Evolutionary conservation across 2,329 filamentous ascomycete species (phyloP).

Genomic region (Aspergillus hortae): DNA sequence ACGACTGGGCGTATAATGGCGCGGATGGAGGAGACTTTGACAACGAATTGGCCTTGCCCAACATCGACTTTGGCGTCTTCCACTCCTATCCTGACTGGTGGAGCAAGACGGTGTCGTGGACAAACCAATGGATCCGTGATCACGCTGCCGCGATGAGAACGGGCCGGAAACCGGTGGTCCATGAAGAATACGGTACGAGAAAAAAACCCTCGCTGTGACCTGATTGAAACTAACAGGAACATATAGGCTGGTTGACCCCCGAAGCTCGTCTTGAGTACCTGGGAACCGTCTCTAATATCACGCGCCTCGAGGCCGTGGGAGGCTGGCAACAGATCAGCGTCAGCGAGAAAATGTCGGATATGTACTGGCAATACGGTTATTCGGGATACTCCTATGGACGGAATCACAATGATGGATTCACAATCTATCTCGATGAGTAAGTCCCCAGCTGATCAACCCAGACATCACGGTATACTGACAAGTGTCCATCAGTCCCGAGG

Average conservation of each 20-base stretch:
- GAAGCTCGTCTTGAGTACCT: slow-evolving; percentile 7
- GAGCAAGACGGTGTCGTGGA: slow-evolving; percentile 13
- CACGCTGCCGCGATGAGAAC: slow-evolving; percentile 2
- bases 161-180: slow-evolving; percentile 10
- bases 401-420: slow-evolving; percentile 14
- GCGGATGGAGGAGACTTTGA: slow-evolving; percentile 12
- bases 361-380: slow-evolving; percentile 13
- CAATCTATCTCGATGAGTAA: slow-evolving; percentile 12
- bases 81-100: slow-evolving; percentile 16
- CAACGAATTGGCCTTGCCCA: slow-evolving; percentile 5
- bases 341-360: slow-evolving; percentile 12
- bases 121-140: slow-evolving; percentile 11
- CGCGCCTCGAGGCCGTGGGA: slow-evolving; percentile 10
- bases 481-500: slow-evolving; percentile 4
- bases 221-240: not conserved
- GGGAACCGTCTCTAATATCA: slow-evolving; percentile 10
- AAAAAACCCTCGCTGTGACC: not conserved
- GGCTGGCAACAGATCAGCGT: slow-evolving; percentile 13
- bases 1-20: slow-evolving; percentile 14
- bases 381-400: slow-evolving; percentile 11
- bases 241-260: slow-evolving; percentile 9
- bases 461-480: not conserved
- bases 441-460: not conserved
- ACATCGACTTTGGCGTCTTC: slow-evolving; percentile 13
- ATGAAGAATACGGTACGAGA: slow-evolving; percentile 12